Base-by-base conservation (phyloP, 2,329 filamentous ascomycete species). In the Fusarium sp. region DNA sequence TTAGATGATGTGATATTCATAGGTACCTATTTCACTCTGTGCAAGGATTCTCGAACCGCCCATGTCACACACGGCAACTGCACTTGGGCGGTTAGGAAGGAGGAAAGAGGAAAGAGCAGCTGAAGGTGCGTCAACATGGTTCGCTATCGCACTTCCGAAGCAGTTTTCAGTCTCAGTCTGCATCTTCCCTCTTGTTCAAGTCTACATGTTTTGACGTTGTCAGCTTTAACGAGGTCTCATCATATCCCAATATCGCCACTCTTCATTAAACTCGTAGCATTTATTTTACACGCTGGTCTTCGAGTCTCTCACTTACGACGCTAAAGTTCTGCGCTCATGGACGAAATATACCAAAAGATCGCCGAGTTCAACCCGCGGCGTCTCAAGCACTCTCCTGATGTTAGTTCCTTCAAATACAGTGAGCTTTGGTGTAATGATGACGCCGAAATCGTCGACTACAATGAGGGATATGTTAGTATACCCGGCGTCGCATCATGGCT, bases 311-410 rank as follows among this genome's bases (percentile, higher is more conserved):
- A 57, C 40, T 24, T 27, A 10, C 25, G 24, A 27, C 42, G 37
- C 29, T 40, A 57, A 58, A 52, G 44, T 61, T 57, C 53, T 24
- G 46, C 27, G 42, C 25, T 29, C 24, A 79, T 79, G 77, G 77
- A 79, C 27, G 77, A 78, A 29, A 76, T 79, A 57, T 79, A 77
- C 52, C 62, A 74, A 9, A 78, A 77, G 47, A 74, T 79, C 46
- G 67, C 72, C 47, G 64, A 63, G 13, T 71, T 77, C 53, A 75
- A 74, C 40, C 56, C 74, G 3, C 72, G 72, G 51, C 63, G 61
- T 6, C 65, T 69, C 20, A 59, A 57, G n/a, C 42, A 54, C 4
- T 69, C 64, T 7, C 65, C 65, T 6, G 49, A 74, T 13, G 57
- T 64, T 12, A 48, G 59, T 10, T 64, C 67, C 2, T 76, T 79